phyloP scores from a whole-genome alignment of 345 rosid species.

The Abelmoschus esculentus region DNA sequence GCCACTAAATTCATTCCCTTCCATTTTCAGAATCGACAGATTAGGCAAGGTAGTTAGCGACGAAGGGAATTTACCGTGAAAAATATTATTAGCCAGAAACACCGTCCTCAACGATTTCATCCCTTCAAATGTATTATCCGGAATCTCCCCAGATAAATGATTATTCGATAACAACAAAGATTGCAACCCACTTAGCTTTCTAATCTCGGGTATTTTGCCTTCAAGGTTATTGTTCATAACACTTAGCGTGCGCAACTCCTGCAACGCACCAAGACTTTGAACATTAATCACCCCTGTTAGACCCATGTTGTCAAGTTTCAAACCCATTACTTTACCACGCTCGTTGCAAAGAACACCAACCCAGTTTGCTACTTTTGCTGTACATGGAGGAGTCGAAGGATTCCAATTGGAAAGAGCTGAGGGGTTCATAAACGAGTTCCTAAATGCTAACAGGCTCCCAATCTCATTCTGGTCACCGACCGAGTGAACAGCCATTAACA shows the following conservation, averaged over 20 bases:
- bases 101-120: conserved; percentile 55
- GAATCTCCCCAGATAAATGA: conserved; percentile 44
- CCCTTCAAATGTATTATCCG: conserved; percentile 44
- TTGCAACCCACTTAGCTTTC: conserved; percentile 38
- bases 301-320: conserved; percentile 53
- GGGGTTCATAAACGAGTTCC: conserved; percentile 21
- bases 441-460: conserved; percentile 33
- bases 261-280: conserved; percentile 31
- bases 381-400: conserved; percentile 31
- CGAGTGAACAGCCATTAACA: conserved; percentile 8
- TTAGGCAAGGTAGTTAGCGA: conserved; percentile 47
- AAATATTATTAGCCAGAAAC: conserved; percentile 46
- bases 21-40: conserved; percentile 53
- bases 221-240: conserved; percentile 57
- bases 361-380: conserved; percentile 37
- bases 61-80: conserved; percentile 45
- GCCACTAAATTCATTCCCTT: conserved; percentile 56
- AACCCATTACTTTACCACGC: conserved; percentile 38
- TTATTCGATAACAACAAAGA: conserved; percentile 60
- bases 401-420: conserved; percentile 37
- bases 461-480: conserved; percentile 13
- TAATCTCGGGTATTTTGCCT: conserved; percentile 49
- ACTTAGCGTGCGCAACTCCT: conserved; percentile 41
- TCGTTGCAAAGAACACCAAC: conserved; percentile 46
- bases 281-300: conserved; percentile 40